Percentiles rank a stretch among this genome's conserved stretches.
These are phyloP conservation scores for Climacium dendroides DNA, from an alignment of 225 moss, liverwort and hornwort genomes.

Conservation along the genomic window DNA sequence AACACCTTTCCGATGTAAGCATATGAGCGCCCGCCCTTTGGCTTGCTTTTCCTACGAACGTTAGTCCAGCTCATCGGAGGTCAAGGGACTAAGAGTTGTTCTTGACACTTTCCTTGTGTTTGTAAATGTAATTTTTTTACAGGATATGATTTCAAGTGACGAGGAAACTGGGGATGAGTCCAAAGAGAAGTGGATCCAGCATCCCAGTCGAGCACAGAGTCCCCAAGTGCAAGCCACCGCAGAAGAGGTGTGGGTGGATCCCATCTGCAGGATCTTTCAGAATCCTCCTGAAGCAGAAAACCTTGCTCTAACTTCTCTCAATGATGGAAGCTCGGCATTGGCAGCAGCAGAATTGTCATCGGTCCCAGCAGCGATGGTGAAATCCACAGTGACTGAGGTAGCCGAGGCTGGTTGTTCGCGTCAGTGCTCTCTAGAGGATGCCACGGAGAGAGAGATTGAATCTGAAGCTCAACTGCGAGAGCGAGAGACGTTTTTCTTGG, in stretches of 20 bases:
- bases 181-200: constrained; percentile 9
- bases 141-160: constrained; percentile 40
- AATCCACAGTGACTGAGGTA: not conserved
- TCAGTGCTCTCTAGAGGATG: not conserved
- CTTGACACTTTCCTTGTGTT: not conserved
- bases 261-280: constrained; percentile 30
- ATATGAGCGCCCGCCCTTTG: not conserved
- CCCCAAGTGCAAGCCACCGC: not conserved
- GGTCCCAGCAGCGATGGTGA: not conserved
- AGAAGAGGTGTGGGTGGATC: constrained; percentile 26
- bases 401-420: constrained; percentile 5
- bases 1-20: constrained; percentile 33
- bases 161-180: constrained; percentile 18
- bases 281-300: not conserved
- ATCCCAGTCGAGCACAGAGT: not conserved
- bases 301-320: not conserved
- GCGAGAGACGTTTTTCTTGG: constrained; percentile 17
- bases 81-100: not conserved
- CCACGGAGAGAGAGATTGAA: not conserved
- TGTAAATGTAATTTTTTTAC: not conserved
- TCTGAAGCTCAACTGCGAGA: not conserved
- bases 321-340: not conserved
- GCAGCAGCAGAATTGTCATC: not conserved
- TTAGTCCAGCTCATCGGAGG: not conserved
- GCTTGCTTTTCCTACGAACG: not conserved